A percentile compares a stretch with the other conserved stretches of the same genome.
Evolutionary conservation across 1,284 basidiomycete species (phyloP).

Genomic region (Rhizoctonia solani): DNA sequence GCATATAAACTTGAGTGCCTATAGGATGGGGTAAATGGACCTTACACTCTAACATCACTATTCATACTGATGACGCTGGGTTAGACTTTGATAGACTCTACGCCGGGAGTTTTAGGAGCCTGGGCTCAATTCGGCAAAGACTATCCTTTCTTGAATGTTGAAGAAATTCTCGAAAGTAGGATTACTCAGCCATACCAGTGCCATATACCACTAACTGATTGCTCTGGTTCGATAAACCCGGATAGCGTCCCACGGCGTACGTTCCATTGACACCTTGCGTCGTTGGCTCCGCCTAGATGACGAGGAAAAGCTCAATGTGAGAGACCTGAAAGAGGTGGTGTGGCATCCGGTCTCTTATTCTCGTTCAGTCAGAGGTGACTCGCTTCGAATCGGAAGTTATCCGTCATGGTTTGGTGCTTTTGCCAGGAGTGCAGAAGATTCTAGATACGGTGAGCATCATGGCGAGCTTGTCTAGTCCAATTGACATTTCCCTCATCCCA

Average conservation of each 20-base stretch:
- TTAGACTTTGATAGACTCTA: slow-evolving; percentile 69
- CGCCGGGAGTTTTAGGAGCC: slow-evolving; percentile 65
- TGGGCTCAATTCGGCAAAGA: slow-evolving; percentile 64
- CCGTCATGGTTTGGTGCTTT: slow-evolving; percentile 34
- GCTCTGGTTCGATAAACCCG: no score
- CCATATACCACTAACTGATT: background rate
- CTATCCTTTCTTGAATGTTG: slow-evolving; percentile 58
- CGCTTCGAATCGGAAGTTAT: slow-evolving; percentile 38
- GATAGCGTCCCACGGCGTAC: slow-evolving; percentile 73
- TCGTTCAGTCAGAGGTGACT: slow-evolving; percentile 35
- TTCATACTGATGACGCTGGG: background rate
- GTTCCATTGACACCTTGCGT: slow-evolving; percentile 70
- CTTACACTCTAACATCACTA: background rate
- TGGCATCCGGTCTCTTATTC: background rate
- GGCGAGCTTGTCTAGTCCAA: no score
- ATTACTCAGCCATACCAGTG: slow-evolving; percentile 18
- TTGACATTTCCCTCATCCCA: slow-evolving; percentile 14
- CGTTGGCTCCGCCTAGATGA: slow-evolving; percentile 68
- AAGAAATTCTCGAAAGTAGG: slow-evolving; percentile 45
- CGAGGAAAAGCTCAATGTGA: slow-evolving; percentile 58
- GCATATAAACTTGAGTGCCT: background rate
- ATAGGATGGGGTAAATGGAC: slow-evolving; percentile 12
- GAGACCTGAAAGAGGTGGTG: slow-evolving; percentile 44
- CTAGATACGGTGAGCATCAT: slow-evolving; percentile 52
- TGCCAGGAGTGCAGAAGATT: slow-evolving; percentile 44